Percentiles rank a stretch among this genome's conserved stretches.
Evolutionary conservation across 2,329 filamentous ascomycete species (phyloP).

Genomic region (Aureobasidium melanogenum): DNA sequence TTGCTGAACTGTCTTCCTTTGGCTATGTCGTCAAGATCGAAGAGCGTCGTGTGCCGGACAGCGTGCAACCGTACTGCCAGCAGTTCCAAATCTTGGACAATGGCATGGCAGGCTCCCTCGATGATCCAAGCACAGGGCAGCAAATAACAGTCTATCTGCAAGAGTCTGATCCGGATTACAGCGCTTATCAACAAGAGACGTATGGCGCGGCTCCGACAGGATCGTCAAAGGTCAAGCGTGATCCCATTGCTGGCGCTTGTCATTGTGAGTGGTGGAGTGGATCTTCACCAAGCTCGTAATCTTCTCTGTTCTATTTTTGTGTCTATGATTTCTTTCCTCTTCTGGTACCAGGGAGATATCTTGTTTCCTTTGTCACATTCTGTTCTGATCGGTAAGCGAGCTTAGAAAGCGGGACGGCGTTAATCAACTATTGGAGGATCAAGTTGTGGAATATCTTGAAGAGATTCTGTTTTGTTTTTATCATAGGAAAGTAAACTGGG

Average conservation of each 20-base stretch:
- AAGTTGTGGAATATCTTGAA: neutral
- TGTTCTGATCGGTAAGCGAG: neutral
- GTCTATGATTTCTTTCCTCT: neutral
- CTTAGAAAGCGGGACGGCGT: slow-evolving; percentile 2
- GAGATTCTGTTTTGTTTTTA: neutral
- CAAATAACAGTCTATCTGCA: slow-evolving; percentile 31
- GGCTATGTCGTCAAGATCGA: slow-evolving; percentile 58
- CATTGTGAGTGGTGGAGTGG: slow-evolving; percentile 30
- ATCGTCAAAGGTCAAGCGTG: slow-evolving; percentile 12
- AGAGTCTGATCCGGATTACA: slow-evolving; percentile 31
- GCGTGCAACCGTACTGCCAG: slow-evolving; percentile 51
- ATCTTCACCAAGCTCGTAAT: neutral
- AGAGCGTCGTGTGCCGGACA: slow-evolving; percentile 48
- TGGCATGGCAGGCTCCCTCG: slow-evolving; percentile 33
- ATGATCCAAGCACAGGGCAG: slow-evolving; percentile 24
- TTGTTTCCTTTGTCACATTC: neutral
- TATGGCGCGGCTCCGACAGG: neutral
- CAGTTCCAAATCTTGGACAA: slow-evolving; percentile 53
- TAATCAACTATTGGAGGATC: neutral
- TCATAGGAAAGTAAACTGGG: neutral
- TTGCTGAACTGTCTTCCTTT: slow-evolving; percentile 3
- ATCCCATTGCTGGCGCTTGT: slow-evolving; percentile 20
- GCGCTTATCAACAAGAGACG: slow-evolving; percentile 17
- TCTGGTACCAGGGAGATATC: slow-evolving; percentile 2
- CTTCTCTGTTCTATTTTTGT: neutral